phyloP scores from a whole-genome alignment of 257 asterid species.

The Penstemon newberryi region DNA sequence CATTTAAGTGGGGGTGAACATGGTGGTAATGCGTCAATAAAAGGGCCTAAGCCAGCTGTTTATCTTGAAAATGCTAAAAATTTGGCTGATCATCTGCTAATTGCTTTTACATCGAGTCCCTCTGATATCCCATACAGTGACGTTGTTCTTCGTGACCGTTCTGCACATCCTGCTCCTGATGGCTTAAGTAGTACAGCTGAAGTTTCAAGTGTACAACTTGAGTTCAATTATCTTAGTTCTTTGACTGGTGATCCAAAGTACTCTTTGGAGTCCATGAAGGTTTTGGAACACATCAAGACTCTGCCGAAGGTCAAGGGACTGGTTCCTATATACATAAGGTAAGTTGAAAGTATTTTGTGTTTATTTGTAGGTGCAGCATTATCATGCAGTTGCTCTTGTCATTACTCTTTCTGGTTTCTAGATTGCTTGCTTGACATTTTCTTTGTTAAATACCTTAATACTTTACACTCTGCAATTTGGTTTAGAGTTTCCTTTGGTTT shows the following conservation, averaged over 20 bases:
- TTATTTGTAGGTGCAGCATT: conserved; percentile 3
- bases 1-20: conserved; percentile 75
- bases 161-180: conserved; percentile 94
- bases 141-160: conserved; percentile 63
- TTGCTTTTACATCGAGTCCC: conserved; percentile 88
- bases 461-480: not conserved
- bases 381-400: conserved; percentile 1
- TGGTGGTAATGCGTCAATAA: conserved; percentile 44
- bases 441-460: not conserved
- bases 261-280: conserved; percentile 83
- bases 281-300: conserved; percentile 74
- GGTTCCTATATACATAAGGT: conserved; percentile 93
- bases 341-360: conserved; percentile 23
- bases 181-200: conserved; percentile 97
- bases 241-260: conserved; percentile 85
- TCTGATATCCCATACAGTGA: conserved; percentile 84
- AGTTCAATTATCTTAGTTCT: conserved; percentile 85
- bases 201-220: conserved; percentile 87
- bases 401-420: not conserved
- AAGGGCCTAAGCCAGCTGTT: conserved; percentile 72
- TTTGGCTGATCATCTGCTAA: conserved; percentile 78
- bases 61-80: conserved; percentile 86
- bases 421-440: not conserved
- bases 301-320: conserved; percentile 86
- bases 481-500: conserved; percentile 10